These are phyloP conservation scores for Chaetoceros tenuissimus DNA, from an alignment of 108 stramenopile genomes.

Conservation along the genomic window DNA sequence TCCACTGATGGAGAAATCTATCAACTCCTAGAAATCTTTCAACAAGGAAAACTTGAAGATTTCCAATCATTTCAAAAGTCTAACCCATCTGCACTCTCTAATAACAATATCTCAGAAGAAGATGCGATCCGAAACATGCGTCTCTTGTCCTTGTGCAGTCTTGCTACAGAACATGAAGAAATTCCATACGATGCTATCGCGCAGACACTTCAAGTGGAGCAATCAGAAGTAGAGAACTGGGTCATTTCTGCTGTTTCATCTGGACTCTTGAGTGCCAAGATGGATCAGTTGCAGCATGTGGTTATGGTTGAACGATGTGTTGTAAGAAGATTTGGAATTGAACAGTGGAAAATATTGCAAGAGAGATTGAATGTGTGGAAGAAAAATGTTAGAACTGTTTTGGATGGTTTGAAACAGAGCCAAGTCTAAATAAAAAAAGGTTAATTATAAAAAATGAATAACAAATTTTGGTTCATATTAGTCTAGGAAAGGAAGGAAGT, in stretches of 20 bases:
- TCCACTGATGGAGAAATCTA: constrained; percentile 24
- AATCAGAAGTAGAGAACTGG: constrained; percentile 74
- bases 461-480: too few relatives aligned
- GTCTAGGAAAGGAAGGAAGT: too few relatives aligned
- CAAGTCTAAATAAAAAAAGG: constrained; percentile 3
- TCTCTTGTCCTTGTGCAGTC: constrained; percentile 71
- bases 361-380: constrained; percentile 53
- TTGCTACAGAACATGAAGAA: constrained; percentile 51
- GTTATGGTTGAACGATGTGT: constrained; percentile 79
- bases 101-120: constrained; percentile 47
- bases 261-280: constrained; percentile 76
- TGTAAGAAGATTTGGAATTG: constrained; percentile 63
- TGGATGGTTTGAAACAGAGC: constrained; percentile 39
- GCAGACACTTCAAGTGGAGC: constrained; percentile 49
- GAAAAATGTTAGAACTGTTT: constrained; percentile 39
- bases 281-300: constrained; percentile 75
- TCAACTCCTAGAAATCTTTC: constrained; percentile 65
- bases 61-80: constrained; percentile 40
- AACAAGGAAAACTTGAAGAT: constrained; percentile 76
- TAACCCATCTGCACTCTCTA: background rate
- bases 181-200: constrained; percentile 74
- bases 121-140: constrained; percentile 65
- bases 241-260: constrained; percentile 75
- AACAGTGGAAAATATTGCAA: constrained; percentile 79
- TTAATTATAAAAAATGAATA: too few relatives aligned